Evolutionary conservation across 805 yeast species (phyloP).

Genomic region (Metschnikowia peoriensis): DNA sequence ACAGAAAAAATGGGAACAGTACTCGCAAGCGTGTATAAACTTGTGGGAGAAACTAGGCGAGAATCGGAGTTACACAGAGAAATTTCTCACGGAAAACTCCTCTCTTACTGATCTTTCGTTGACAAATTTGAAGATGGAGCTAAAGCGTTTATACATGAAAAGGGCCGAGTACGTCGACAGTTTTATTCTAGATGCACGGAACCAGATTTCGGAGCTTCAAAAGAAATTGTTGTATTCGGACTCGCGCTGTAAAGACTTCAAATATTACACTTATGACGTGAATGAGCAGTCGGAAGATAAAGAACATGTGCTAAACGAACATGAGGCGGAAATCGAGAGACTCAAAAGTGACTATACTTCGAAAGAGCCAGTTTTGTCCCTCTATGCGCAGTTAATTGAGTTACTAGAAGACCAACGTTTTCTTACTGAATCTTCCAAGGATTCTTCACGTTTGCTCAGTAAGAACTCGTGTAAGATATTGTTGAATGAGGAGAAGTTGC

Average conservation of each 20-base stretch:
- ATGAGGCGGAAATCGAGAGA: constrained; percentile 58
- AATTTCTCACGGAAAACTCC: constrained; percentile 46
- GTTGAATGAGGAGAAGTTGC: constrained; percentile 72
- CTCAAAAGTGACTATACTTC: constrained; percentile 50
- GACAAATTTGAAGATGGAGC: constrained; percentile 52
- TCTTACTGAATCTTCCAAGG: constrained; percentile 68
- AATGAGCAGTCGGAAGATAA: constrained; percentile 44
- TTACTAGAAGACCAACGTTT: constrained; percentile 58
- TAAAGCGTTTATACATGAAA: constrained; percentile 54
- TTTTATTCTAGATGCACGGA: constrained; percentile 62
- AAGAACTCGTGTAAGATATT: constrained; percentile 77
- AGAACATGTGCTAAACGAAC: constrained; percentile 59
- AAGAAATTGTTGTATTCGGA: constrained; percentile 55
- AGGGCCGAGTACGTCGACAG: constrained; percentile 65
- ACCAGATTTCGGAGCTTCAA: constrained; percentile 63
- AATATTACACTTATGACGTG: constrained; percentile 33
- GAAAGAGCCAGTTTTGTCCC: constrained; percentile 53
- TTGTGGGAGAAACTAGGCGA: constrained; percentile 62
- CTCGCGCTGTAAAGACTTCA: constrained; percentile 48
- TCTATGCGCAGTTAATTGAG: constrained; percentile 54
- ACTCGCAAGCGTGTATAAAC: constrained; percentile 39
- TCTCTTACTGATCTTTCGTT: constrained; percentile 48
- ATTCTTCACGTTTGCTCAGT: constrained; percentile 73
- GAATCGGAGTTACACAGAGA: constrained; percentile 35
- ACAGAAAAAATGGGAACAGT: constrained; percentile 36